phyloP scores from a whole-genome alignment of 768 basidiomycete species.

The Pleurotus tuber-regium region DNA sequence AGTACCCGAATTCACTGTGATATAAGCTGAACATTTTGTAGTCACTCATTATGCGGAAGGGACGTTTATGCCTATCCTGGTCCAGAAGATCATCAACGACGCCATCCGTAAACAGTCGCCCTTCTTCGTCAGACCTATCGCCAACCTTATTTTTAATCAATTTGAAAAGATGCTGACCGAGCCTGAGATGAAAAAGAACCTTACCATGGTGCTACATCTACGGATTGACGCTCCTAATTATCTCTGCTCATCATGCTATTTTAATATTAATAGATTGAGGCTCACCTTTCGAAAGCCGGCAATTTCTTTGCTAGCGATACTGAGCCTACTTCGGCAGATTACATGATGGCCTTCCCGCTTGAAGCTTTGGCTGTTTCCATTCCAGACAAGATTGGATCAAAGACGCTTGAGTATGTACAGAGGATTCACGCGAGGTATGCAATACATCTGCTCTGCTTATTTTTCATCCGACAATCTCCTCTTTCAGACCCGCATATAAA shows the following conservation, averaged over 20 bases:
- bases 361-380: slow-evolving; percentile 14
- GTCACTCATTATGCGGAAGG: slow-evolving; percentile 41
- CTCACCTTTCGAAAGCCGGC: slow-evolving; percentile 14
- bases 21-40: slow-evolving; percentile 11
- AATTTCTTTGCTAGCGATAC: slow-evolving; percentile 23
- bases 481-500: slow-evolving; percentile 2
- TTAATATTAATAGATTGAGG: slow-evolving; percentile 17
- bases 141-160: slow-evolving; percentile 25
- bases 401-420: slow-evolving; percentile 12
- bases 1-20: background rate
- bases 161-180: slow-evolving; percentile 23
- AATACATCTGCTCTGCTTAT: background rate
- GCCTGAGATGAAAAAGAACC: slow-evolving; percentile 26
- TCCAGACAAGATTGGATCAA: slow-evolving; percentile 11
- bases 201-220: slow-evolving; percentile 22
- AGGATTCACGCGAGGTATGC: slow-evolving; percentile 13
- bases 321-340: slow-evolving; percentile 31
- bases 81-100: slow-evolving; percentile 31
- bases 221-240: background rate
- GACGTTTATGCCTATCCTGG: slow-evolving; percentile 37
- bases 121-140: slow-evolving; percentile 33
- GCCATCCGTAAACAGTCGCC: slow-evolving; percentile 29
- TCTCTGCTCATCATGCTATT: background rate
- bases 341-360: slow-evolving; percentile 26
- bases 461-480: background rate